Conservation (phyloP, 345 rosid species). For the Melaleuca quinquenervia region DNA sequence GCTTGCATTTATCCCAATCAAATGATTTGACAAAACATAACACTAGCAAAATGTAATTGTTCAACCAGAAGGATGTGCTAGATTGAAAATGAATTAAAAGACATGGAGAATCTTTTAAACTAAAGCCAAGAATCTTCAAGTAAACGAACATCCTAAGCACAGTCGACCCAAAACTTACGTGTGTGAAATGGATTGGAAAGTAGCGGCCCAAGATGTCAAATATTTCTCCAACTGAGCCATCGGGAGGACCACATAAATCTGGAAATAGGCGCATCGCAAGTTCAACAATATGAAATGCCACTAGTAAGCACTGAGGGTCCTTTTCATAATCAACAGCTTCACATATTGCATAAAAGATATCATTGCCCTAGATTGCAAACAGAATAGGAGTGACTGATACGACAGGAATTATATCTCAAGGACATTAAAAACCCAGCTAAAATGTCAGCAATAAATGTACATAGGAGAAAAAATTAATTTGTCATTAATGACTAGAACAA, state of each 20-base stretch:
- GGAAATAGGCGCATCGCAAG: conserved; percentile 49
- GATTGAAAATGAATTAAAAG: not conserved
- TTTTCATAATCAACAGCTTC: conserved; percentile 83
- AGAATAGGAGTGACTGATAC: not conserved
- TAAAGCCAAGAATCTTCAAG: not conserved
- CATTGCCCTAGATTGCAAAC: conserved; percentile 34
- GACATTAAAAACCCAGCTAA: not conserved
- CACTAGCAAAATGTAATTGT: not conserved
- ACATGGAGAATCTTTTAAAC: not conserved
- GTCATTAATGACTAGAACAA: not conserved
- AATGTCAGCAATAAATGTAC: not conserved
- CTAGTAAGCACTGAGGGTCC: conserved; percentile 81
- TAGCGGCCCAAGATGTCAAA: conserved; percentile 63
- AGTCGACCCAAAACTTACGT: conserved; percentile 40
- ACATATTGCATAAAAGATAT: conserved; percentile 46
- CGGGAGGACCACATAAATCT: conserved; percentile 55
- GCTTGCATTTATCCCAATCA: not conserved
- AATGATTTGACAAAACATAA: not conserved
- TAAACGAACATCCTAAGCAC: not conserved
- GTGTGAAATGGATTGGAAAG: conserved; percentile 91
- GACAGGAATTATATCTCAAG: not conserved
- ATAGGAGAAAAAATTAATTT: not conserved
- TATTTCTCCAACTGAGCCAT: conserved; percentile 40
- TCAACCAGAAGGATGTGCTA: not conserved
- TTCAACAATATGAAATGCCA: conserved; percentile 72